These are phyloP conservation scores for Saksenaea oblongispora DNA, from an alignment of 371 early-diverging fungal species.

Conservation along the genomic window DNA sequence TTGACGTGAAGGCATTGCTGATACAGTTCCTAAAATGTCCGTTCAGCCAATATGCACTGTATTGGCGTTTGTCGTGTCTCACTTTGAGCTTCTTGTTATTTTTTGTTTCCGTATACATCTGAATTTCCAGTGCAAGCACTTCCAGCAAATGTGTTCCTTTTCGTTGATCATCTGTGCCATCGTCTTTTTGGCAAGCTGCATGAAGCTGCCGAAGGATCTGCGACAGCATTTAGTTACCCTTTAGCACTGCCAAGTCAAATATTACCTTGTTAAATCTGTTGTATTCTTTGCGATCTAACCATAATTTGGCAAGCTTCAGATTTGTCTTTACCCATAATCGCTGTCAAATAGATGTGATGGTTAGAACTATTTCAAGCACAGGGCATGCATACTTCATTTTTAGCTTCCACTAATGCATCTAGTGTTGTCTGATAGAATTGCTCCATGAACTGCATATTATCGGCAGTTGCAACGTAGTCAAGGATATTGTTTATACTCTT, in stretches of 20 bases:
- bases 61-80: neutral
- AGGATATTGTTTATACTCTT: constrained; percentile 95
- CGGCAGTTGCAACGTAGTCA: constrained; percentile 78
- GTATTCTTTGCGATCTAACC: constrained; percentile 86
- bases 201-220: constrained; percentile 78
- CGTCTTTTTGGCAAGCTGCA: constrained; percentile 77
- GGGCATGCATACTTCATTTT: constrained; percentile 69
- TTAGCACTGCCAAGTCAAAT: no score
- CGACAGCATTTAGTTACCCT: neutral
- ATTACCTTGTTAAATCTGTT: constrained; percentile 62
- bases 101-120: constrained; percentile 89
- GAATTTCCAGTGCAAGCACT: constrained; percentile 90
- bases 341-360: constrained; percentile 21
- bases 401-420: constrained; percentile 69
- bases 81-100: constrained; percentile 88
- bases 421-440: constrained; percentile 83
- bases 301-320: constrained; percentile 87
- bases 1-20: constrained; percentile 86
- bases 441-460: constrained; percentile 81
- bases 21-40: constrained; percentile 65
- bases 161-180: constrained; percentile 83
- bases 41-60: neutral
- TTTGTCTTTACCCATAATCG: constrained; percentile 91
- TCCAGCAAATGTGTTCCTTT: constrained; percentile 92
- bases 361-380: neutral